A percentile compares a stretch with the other conserved stretches of the same genome.
These are phyloP conservation scores for Gracilaria domingensis DNA, from an alignment of 23 red algal species.

Conservation along the genomic window DNA sequence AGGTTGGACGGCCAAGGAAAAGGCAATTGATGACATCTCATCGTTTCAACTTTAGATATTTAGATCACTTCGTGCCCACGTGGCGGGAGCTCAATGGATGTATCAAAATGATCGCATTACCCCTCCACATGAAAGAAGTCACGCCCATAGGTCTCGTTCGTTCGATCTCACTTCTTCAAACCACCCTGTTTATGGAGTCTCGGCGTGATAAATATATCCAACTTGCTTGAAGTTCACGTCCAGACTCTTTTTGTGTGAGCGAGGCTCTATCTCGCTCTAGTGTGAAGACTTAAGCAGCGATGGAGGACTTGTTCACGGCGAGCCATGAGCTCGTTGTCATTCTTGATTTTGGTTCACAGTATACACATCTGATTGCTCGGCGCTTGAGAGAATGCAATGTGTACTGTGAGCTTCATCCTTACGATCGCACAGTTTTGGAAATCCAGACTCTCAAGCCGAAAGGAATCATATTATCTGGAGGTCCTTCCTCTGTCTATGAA, in stretches of 20 bases:
- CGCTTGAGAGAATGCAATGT: conserved; percentile 87
- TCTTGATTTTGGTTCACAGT: conserved; percentile 98
- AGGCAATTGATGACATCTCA: too few species aligned
- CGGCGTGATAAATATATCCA: too few species aligned
- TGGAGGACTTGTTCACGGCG: conserved; percentile 42
- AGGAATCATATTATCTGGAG: conserved; percentile 90
- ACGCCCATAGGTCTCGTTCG: too few species aligned
- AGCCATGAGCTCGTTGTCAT: conserved; percentile 86
- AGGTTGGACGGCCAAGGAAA: too few species aligned
- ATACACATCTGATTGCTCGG: conserved; percentile 93
- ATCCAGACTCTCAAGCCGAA: conserved; percentile 62
- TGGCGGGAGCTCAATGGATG: conserved; percentile 1
- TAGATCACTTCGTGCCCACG: background rate
- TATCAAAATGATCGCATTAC: too few species aligned
- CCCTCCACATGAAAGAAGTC: too few species aligned
- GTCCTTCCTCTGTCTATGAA: conserved; percentile 96
- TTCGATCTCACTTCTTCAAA: too few species aligned
- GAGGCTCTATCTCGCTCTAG: background rate
- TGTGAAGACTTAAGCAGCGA: background rate
- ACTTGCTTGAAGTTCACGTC: too few species aligned
- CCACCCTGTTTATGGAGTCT: too few species aligned
- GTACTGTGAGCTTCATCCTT: conserved; percentile 87
- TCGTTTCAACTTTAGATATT: background rate
- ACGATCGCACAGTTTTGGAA: conserved; percentile 45
- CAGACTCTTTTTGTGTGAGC: too few species aligned